A percentile compares a stretch with the other conserved stretches of the same genome.
Conservation (phyloP, 208 protist species). For the Entamoeba invadens region DNA sequence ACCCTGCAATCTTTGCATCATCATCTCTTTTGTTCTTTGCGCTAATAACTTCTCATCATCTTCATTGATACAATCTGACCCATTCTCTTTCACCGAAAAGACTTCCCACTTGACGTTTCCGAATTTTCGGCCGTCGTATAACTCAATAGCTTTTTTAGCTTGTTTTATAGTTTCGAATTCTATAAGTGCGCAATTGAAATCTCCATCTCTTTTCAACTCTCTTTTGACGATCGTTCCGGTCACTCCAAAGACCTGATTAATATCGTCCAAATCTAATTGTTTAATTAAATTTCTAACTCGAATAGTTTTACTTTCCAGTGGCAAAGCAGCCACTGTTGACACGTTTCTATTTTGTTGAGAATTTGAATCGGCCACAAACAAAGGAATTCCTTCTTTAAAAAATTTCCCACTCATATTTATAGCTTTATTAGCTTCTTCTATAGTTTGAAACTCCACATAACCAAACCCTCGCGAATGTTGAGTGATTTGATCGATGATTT, state of each 20-base stretch:
- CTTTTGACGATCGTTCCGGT: not conserved
- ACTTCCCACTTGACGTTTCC: not conserved
- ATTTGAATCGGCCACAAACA: not conserved
- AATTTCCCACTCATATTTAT: not conserved
- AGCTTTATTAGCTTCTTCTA: not conserved
- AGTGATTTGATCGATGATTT: not conserved
- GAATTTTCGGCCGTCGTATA: not conserved
- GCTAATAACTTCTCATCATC: not conserved
- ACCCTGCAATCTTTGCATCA: not conserved
- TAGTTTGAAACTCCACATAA: not conserved
- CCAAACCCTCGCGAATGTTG: not conserved
- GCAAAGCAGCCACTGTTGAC: not conserved
- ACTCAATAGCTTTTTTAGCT: not conserved
- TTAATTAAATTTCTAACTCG: not conserved
- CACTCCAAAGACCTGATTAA: not conserved
- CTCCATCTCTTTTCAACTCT: not conserved
- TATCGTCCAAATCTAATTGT: not conserved
- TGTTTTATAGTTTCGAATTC: not conserved
- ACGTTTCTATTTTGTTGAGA: not conserved
- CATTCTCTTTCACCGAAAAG: not conserved
- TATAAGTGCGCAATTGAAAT: not conserved
- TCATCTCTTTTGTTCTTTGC: not conserved
- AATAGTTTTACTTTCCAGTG: not conserved
- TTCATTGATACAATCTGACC: not conserved
- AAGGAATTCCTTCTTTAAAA: not conserved